Percentiles rank a stretch among this genome's conserved stretches.
Evolutionary conservation across 164 flowering plant species (phyloP).

Genomic region (Magnolia kwangsiensis): DNA sequence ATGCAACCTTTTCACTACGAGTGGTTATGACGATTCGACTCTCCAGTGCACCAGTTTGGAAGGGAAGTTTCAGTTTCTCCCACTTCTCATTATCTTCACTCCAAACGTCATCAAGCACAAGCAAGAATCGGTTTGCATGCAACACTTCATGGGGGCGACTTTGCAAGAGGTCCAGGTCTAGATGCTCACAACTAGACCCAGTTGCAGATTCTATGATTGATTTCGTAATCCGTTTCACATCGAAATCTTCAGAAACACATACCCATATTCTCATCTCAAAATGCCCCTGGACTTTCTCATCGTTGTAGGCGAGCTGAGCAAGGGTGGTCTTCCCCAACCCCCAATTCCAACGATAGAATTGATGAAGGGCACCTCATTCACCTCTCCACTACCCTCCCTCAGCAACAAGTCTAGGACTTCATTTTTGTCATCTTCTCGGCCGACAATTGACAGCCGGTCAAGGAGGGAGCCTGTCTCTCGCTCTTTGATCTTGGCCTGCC

Average conservation of each 20-base stretch:
- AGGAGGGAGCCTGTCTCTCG: not conserved
- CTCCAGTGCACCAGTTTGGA: not conserved
- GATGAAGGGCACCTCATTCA: not conserved
- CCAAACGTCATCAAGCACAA: not conserved
- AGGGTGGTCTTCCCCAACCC: slow-evolving; percentile 7
- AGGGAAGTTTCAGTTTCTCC: not conserved
- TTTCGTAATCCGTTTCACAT: not conserved
- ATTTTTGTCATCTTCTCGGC: not conserved
- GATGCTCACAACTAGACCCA: not conserved
- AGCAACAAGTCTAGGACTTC: not conserved
- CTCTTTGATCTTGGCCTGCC: not conserved
- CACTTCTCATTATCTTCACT: not conserved
- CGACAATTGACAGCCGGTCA: not conserved
- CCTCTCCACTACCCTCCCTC: not conserved
- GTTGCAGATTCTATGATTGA: not conserved
- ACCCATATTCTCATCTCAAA: slow-evolving; percentile 4
- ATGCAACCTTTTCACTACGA: not conserved
- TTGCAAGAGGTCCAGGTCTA: not conserved
- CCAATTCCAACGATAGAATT: slow-evolving; percentile 4
- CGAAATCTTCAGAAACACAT: slow-evolving; percentile 5
- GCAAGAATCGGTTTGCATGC: not conserved
- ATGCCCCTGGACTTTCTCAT: not conserved
- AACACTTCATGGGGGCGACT: not conserved
- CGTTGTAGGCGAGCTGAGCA: slow-evolving; percentile 1
- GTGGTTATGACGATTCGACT: not conserved